Base-by-base conservation (phyloP, 2,329 filamentous ascomycete species). In the Epichloe hybrida region DNA sequence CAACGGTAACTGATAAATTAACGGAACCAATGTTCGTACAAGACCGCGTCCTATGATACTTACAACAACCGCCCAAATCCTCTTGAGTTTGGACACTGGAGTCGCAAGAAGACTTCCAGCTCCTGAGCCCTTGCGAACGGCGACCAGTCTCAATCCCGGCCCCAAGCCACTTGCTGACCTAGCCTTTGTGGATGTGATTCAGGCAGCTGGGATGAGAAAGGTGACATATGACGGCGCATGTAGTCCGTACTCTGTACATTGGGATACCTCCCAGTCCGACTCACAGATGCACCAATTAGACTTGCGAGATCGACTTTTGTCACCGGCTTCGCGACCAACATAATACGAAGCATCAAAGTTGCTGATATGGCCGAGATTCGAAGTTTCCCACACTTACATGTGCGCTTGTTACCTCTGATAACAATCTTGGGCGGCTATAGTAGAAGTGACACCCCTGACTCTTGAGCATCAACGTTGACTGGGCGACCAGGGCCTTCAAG, bases 81-180 rank as follows among this genome's bases (percentile, higher is more conserved):
- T 27, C 23, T 27, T 8, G 23, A 27, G 23, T 27, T 8, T 27
- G 23, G 23, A 27, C 23, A 3, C 23, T 27, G 23, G 23, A 27
- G 23, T 27, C 23, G 23, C 23, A 27, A 27, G 23, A 27, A 27
- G 23, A 27, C 23, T 27, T 27, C 23, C 23, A 27, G 23, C 23
- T 27, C 23, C 23, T 27, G 23, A 27, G 23, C 23, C 23, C 23
- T 27, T 27, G 23, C 23, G 23, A 27, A 27, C 23, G 0, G 23
- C 23, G 23, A 27, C 23, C 23, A 27, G 23, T 27, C 23, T 27
- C 23, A 54, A 49, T 53, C 44, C 48, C 41, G 35, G 54, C 49
- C 51, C 53, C 50, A 58, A 57, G 50, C 60, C 56, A 48, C 50
- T 59, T 59, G 53, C 48, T 23, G 54, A 56, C 36, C 52, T 61